Evolutionary conservation across 2,329 filamentous ascomycete species (phyloP).

Genomic region (Alternaria sp.): DNA sequence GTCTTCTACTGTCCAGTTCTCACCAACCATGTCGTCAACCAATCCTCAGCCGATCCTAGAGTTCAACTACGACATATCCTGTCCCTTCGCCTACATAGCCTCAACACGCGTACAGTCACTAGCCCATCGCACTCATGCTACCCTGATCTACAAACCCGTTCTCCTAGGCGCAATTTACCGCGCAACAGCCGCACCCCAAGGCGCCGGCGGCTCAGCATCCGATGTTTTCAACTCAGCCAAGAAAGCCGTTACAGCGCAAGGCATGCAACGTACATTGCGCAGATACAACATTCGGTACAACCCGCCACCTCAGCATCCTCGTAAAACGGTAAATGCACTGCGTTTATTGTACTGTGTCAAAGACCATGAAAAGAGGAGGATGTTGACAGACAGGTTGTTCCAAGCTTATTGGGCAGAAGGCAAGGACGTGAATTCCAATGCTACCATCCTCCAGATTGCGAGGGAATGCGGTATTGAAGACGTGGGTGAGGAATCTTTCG

Average conservation of each 20-base stretch:
- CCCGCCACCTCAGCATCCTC: constrained; percentile 44
- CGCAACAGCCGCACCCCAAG: constrained; percentile 47
- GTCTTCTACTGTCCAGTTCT: not conserved
- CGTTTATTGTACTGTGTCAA: constrained; percentile 37
- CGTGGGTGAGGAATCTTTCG: constrained; percentile 25
- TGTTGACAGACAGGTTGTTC: constrained; percentile 39
- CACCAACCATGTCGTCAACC: not conserved
- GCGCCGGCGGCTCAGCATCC: constrained; percentile 46
- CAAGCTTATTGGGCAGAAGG: constrained; percentile 47
- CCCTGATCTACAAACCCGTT: constrained; percentile 40
- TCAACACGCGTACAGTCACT: constrained; percentile 44
- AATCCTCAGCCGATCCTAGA: constrained; percentile 22
- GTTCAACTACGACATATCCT: constrained; percentile 49
- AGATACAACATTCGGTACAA: constrained; percentile 43
- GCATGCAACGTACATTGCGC: constrained; percentile 43
- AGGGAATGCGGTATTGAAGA: constrained; percentile 34
- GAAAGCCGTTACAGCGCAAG: constrained; percentile 37
- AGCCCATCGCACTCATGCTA: constrained; percentile 37
- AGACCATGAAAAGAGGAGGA: constrained; percentile 27
- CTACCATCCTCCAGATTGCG: constrained; percentile 35
- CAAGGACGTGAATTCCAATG: constrained; percentile 36
- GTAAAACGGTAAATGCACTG: constrained; percentile 47
- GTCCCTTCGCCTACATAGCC: constrained; percentile 51
- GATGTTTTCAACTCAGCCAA: constrained; percentile 50
- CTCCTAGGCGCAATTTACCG: constrained; percentile 50